These are phyloP conservation scores for Davidsoniella australis DNA, from an alignment of 2,329 filamentous ascomycete species.

Conservation along the genomic window DNA sequence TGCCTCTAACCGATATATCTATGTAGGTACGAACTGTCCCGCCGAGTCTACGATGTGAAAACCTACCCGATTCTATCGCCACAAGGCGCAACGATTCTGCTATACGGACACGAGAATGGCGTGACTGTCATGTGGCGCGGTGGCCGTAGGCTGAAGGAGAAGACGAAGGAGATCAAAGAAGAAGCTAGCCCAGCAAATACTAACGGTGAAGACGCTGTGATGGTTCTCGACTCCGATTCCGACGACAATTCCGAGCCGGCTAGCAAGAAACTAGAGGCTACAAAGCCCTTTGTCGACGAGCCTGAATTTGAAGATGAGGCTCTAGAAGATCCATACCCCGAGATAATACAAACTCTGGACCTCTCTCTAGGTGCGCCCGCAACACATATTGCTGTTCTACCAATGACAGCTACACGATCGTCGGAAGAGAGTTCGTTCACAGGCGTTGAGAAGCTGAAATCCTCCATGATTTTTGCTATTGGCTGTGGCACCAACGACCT, in stretches of 20 bases:
- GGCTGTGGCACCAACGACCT: constrained; percentile 40
- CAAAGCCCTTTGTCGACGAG: constrained; percentile 29
- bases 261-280: constrained; percentile 15
- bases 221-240: constrained; percentile 44
- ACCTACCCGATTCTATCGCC: constrained; percentile 44
- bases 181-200: constrained; percentile 24
- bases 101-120: constrained; percentile 48
- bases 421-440: constrained; percentile 32
- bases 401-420: constrained; percentile 28
- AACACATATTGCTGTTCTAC: constrained; percentile 37
- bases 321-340: constrained; percentile 32
- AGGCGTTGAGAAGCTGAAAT: constrained; percentile 31
- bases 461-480: constrained; percentile 43
- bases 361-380: constrained; percentile 40
- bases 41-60: constrained; percentile 41
- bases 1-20: constrained; percentile 8
- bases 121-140: constrained; percentile 46
- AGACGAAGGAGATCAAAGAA: constrained; percentile 20
- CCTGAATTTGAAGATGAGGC: constrained; percentile 41
- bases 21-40: constrained; percentile 39
- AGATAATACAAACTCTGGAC: constrained; percentile 43
- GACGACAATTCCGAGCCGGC: constrained; percentile 31
- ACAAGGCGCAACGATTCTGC: constrained; percentile 44
- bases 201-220: constrained; percentile 37
- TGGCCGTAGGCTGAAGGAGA: constrained; percentile 38